These are phyloP conservation scores for Chaetomium sp. DNA, from an alignment of 2,329 filamentous ascomycete genomes.

Conservation along the genomic window DNA sequence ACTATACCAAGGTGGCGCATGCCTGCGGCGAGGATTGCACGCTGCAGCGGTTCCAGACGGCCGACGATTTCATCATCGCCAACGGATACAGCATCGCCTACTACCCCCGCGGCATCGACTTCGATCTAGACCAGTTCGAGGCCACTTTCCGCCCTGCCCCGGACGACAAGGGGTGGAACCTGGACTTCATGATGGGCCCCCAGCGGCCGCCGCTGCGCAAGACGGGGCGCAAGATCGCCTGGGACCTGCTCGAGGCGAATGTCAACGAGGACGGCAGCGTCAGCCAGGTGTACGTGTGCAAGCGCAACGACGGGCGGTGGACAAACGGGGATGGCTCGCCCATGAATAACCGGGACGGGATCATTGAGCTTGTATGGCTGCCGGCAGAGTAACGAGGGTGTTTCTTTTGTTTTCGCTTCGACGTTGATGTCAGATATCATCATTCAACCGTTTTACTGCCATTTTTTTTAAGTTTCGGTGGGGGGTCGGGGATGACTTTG, in stretches of 20 bases:
- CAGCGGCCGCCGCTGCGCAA: slow-evolving; percentile 37
- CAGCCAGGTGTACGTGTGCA: slow-evolving; percentile 56
- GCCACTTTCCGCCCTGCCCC: slow-evolving; percentile 38
- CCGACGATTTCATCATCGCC: slow-evolving; percentile 57
- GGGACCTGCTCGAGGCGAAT: slow-evolving; percentile 54
- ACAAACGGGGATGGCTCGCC: slow-evolving; percentile 47
- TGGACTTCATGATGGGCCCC: slow-evolving; percentile 40
- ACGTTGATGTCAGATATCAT: neutral
- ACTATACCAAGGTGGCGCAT: slow-evolving; percentile 59
- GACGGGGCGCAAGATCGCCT: slow-evolving; percentile 41
- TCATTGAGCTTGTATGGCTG: slow-evolving; percentile 61
- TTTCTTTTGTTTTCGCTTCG: slow-evolving; percentile 15
- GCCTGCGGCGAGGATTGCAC: slow-evolving; percentile 64
- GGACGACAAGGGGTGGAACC: slow-evolving; percentile 40
- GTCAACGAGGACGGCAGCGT: slow-evolving; percentile 51
- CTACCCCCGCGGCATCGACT: slow-evolving; percentile 54
- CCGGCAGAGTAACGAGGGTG: slow-evolving; percentile 35
- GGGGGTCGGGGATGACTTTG: neutral
- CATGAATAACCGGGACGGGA: slow-evolving; percentile 57
- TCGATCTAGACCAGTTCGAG: slow-evolving; percentile 40
- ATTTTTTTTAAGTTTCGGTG: neutral
- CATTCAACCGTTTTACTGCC: neutral
- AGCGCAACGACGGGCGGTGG: slow-evolving; percentile 57
- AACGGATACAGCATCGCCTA: slow-evolving; percentile 62
- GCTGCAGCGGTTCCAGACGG: slow-evolving; percentile 59